Evolutionary conservation across 768 basidiomycete genomes (phyloP).

Genomic region (Sarcomyxa edulis): DNA sequence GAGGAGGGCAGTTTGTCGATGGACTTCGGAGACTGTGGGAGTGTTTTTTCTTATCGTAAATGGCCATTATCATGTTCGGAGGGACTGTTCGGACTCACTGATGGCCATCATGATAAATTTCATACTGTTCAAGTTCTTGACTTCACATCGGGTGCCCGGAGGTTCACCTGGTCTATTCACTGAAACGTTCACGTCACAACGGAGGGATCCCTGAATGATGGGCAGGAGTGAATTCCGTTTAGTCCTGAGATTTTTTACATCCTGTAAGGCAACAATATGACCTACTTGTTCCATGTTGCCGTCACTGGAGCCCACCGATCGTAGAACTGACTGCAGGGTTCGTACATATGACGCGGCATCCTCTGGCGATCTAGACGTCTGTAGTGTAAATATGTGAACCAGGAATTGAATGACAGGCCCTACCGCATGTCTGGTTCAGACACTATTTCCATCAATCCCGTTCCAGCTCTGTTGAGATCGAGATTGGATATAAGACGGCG

Average conservation of each 20-base stretch:
- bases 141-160: conserved; percentile 84
- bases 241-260: too few species aligned
- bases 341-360: conserved; percentile 87
- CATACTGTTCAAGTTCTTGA: conserved; percentile 95
- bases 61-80: neutral
- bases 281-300: conserved; percentile 94
- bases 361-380: conserved; percentile 57
- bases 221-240: too few species aligned
- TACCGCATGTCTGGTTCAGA: conserved; percentile 87
- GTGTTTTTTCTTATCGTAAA: neutral
- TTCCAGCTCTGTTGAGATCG: conserved; percentile 89
- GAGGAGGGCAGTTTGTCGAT: conserved; percentile 66
- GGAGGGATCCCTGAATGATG: conserved; percentile 85
- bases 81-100: conserved; percentile 38
- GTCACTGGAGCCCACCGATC: conserved; percentile 83
- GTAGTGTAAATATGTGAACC: neutral
- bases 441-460: conserved; percentile 92
- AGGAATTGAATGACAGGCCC: conserved; percentile 13
- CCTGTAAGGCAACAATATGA: neutral
- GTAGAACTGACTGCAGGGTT: conserved; percentile 72
- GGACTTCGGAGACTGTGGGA: conserved; percentile 70
- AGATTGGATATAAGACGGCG: conserved; percentile 52
- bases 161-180: conserved; percentile 62
- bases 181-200: conserved; percentile 95
- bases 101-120: conserved; percentile 83